Conservation (phyloP, 352 stramenopile species). For the Phytopythium chamaehyphon region DNA sequence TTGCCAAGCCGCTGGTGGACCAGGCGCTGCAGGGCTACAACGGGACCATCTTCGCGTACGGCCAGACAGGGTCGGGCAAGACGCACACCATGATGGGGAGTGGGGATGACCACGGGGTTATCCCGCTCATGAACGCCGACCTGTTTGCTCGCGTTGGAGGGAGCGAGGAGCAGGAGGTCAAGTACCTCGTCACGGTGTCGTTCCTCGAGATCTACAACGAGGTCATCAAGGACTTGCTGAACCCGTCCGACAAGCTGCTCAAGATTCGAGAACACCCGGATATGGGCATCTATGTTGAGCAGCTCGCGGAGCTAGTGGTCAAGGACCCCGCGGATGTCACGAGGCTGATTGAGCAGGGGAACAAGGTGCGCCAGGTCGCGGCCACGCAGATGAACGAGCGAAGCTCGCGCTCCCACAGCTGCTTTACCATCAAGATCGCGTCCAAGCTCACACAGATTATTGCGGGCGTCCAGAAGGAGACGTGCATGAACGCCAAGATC, state of each 20-base stretch:
- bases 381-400: constrained; percentile 92
- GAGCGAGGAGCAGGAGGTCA: constrained; percentile 23
- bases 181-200: constrained; percentile 90
- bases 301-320: constrained; percentile 85
- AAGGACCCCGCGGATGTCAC: constrained; percentile 72
- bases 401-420: constrained; percentile 85
- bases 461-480: constrained; percentile 58
- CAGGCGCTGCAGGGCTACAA: constrained; percentile 80
- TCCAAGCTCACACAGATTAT: constrained; percentile 72
- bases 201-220: constrained; percentile 97
- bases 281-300: constrained; percentile 92
- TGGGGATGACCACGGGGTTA: constrained; percentile 72
- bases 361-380: constrained; percentile 84
- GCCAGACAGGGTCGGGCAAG: constrained; percentile 77
- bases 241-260: constrained; percentile 88
- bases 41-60: constrained; percentile 76
- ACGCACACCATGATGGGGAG: constrained; percentile 88
- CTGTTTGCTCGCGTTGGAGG: constrained; percentile 65
- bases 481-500: constrained; percentile 84
- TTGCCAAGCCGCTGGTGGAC: constrained; percentile 72
- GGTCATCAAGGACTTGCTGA: constrained; percentile 92
- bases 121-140: constrained; percentile 87
- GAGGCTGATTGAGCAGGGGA: constrained; percentile 85
- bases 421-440: constrained; percentile 90
- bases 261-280: constrained; percentile 92